These are phyloP conservation scores for Stellera chamaejasme DNA, from an alignment of 345 rosid species.

Conservation along the genomic window DNA sequence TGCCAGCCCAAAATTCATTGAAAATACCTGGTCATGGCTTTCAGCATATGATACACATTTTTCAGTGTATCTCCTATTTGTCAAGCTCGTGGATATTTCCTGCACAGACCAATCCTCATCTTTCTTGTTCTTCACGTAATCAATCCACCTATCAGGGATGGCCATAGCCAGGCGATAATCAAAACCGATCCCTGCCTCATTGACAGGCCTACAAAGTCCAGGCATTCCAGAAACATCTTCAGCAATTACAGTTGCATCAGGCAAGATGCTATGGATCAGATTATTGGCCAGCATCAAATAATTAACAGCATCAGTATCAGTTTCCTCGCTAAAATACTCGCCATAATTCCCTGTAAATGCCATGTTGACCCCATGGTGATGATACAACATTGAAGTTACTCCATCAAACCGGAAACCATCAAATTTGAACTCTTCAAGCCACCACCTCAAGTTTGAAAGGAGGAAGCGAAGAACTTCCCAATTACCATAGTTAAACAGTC, in stretches of 20 bases:
- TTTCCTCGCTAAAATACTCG: constrained; percentile 65
- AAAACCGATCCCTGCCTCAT: constrained; percentile 59
- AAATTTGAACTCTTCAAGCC: constrained; percentile 73
- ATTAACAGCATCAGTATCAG: constrained; percentile 73
- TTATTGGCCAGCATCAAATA: constrained; percentile 67
- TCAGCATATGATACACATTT: constrained; percentile 75
- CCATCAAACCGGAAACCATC: constrained; percentile 82
- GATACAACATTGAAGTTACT: constrained; percentile 75
- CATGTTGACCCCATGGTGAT: constrained; percentile 70
- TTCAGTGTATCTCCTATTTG: constrained; percentile 70
- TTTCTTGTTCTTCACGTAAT: constrained; percentile 65
- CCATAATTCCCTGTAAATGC: constrained; percentile 48
- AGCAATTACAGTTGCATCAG: constrained; percentile 65
- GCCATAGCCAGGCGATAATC: constrained; percentile 78
- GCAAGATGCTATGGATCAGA: constrained; percentile 53
- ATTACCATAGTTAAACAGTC: constrained; percentile 69
- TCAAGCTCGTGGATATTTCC: constrained; percentile 46
- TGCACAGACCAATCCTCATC: constrained; percentile 75
- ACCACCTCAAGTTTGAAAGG: constrained; percentile 77
- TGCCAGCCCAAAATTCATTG: not conserved
- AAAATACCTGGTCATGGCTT: constrained; percentile 73
- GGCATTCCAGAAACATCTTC: constrained; percentile 92
- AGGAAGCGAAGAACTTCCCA: constrained; percentile 90
- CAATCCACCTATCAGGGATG: constrained; percentile 78
- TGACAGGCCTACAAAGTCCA: constrained; percentile 59